Base-by-base conservation (phyloP, 202 grass and related monocot species). In the Schoenoplectus tabernaemontani region DNA sequence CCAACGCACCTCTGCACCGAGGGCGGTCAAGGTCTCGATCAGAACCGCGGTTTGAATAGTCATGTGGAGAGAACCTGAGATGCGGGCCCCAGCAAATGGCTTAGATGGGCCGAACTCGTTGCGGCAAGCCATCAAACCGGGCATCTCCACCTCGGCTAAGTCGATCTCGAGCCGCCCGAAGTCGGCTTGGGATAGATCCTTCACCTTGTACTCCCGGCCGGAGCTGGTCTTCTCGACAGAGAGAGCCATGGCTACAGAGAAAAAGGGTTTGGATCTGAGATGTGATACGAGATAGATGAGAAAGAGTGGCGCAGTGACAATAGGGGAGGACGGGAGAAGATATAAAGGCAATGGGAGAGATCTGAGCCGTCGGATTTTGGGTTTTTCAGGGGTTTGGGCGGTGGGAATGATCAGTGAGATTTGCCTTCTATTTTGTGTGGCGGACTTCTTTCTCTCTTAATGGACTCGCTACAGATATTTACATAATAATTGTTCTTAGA, bases 1-100 rank as follows among this genome's bases (percentile, higher is more conserved):
- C 91, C 87, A 92, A 47, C 89, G 85, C 2, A 92, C 91, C 89
- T 97, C 89, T 6, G 89, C 89, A 59, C 91, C 89, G 13, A 97
- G 85, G 0, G 91, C 94, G 9, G 91, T 93, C 77, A 97, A 87
- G 17, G 94, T 93, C 87, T 97, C 94, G 85, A 97, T 97, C 83
- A 97, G 84, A 20, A 97, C 94, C 47, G 91, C 94, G 13, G 94
- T 97, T 83, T 97, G 94, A 86, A 97, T 97, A 32, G 94, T 97
- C 91, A 97, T 97, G 89, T 97, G 94, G 86, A 97, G 94, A 26
- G 94, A 97, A 0, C 94, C 94, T 0, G 94, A 97, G 84, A 97
- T 97, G 26, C 87, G 73, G 0, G 94, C 91, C 11, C 94, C 94
- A 23, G 80, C 76, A 41, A 97, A 97, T 22, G 94, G 94, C 89